These are phyloP conservation scores for Porpolomopsis calyptriformis DNA, from an alignment of 768 basidiomycete genomes.

Conservation along the genomic window DNA sequence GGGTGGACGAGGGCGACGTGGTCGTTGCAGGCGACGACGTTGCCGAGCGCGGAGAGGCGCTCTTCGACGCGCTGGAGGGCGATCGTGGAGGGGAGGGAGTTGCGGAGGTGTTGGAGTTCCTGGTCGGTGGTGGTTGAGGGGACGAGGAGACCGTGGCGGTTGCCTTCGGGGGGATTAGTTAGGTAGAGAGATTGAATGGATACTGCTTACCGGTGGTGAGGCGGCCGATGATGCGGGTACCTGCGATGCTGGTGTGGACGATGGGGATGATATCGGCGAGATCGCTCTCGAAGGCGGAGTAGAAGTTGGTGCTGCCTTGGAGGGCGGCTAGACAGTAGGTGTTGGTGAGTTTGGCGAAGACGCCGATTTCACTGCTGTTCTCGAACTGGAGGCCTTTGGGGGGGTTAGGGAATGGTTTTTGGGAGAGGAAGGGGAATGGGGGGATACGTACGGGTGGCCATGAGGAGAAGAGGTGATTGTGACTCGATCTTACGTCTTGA, in stretches of 20 bases:
- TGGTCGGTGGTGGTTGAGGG: constrained; percentile 95
- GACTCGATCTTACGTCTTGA: no score
- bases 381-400: constrained; percentile 93
- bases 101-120: constrained; percentile 94
- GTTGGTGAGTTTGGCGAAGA: constrained; percentile 96
- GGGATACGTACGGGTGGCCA: constrained; percentile 39
- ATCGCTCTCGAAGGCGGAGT: constrained; percentile 94
- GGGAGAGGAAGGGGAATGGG: not conserved
- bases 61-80: constrained; percentile 95
- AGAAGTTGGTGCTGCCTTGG: constrained; percentile 94
- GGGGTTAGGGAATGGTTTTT: no score
- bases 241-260: constrained; percentile 91
- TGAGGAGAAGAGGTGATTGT: no score
- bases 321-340: constrained; percentile 92
- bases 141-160: constrained; percentile 94
- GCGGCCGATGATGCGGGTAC: constrained; percentile 88
- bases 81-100: constrained; percentile 86
- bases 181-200: not conserved
- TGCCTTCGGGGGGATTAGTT: constrained; percentile 36
- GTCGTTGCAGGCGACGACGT: constrained; percentile 98
- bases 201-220: constrained; percentile 65
- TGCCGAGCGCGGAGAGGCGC: constrained; percentile 91
- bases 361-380: constrained; percentile 91
- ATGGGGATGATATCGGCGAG: constrained; percentile 89
- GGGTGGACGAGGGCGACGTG: constrained; percentile 98